Evolutionary conservation across 2,329 filamentous ascomycete genomes (phyloP), one percentile per base, ranked within the genome.

Genomic region (Teratosphaeria destructans): DNA sequence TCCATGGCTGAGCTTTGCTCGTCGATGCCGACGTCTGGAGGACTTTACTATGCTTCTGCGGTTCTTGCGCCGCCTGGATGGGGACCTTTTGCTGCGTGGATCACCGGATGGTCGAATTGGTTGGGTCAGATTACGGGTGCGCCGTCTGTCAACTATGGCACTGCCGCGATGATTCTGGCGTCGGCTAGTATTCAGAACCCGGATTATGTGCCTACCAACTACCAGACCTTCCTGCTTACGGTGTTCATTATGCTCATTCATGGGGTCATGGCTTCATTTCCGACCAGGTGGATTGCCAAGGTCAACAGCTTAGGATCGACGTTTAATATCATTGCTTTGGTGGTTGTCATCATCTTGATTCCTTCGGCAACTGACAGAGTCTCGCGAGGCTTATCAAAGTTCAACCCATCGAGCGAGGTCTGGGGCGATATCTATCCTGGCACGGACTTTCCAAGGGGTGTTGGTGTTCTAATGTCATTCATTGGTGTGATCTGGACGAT

Each of bases 41-140:
- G 87, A 29, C 76, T 90, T 14, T 90, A 90, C 72, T 90, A 90
- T 70, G 86, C 87, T 16, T 76, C 85, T 19, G 87, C 87, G 3
- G 87, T 89, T 0, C 78, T 90, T 6, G 87, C 87, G 29, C 85
- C 85, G 5, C 77, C 79, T 1, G 82, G 82, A 8, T 43, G 49
- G 39, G 85, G 85, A 0, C 85, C 85, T 1, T 79, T 87, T 57
- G 85, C 85, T 14, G 81, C 85, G 12, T 88, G 76, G 85, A 75
- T 88, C 34, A 87, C 84, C 1, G 85, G 85, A 10, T 88, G 85
- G 85, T 85, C 85, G 1, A 88, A 87, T 70, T 88, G 85, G 84
- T 76, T 87, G 47, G 79, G 77, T n/a, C 85, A 87, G 68, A 79
- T 87, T 29, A 87, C 84, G 4, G 84, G 77, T 52, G 84, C 85